These are phyloP conservation scores for Auriscalpium orientale DNA, from an alignment of 768 basidiomycete genomes.

Conservation along the genomic window DNA sequence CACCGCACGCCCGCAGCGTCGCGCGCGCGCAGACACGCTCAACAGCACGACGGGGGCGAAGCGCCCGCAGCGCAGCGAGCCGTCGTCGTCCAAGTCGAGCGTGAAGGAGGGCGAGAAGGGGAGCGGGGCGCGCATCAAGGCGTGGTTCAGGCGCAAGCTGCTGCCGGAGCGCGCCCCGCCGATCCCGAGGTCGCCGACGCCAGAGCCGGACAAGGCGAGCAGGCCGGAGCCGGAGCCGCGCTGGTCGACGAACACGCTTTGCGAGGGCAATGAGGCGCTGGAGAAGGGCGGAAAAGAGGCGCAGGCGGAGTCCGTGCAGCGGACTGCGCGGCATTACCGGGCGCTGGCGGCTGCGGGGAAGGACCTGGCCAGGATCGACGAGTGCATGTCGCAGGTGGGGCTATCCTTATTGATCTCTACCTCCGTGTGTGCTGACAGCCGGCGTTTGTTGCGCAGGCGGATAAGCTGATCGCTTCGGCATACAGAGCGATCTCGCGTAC, in stretches of 20 bases:
- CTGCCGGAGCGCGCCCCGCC: conserved; percentile 28
- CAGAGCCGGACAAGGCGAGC: neutral
- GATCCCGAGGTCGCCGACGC: conserved; percentile 32
- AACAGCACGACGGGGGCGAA: neutral
- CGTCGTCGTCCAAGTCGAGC: neutral
- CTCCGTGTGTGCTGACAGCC: neutral
- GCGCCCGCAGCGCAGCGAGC: conserved; percentile 3
- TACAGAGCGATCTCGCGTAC: conserved; percentile 6
- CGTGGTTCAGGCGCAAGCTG: conserved; percentile 60
- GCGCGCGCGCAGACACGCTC: conserved; percentile 9
- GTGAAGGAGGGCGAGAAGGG: conserved; percentile 19
- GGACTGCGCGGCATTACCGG: conserved; percentile 34
- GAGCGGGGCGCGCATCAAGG: conserved; percentile 45
- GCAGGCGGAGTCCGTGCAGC: conserved; percentile 17
- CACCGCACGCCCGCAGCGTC: conserved; percentile 1
- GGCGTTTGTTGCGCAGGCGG: conserved; percentile 3
- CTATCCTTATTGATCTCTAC: neutral
- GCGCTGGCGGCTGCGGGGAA: conserved; percentile 46
- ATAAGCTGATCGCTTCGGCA: conserved; percentile 3
- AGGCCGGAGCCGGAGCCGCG: conserved; percentile 1
- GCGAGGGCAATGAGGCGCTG: conserved; percentile 4
- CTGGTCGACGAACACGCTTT: conserved; percentile 2
- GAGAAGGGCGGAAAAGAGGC: conserved; percentile 1
- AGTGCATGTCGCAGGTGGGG: conserved; percentile 46
- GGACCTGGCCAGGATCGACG: conserved; percentile 50